phyloP scores from a whole-genome alignment of 1,284 basidiomycete species.

The Naganishia liquefaciens region DNA sequence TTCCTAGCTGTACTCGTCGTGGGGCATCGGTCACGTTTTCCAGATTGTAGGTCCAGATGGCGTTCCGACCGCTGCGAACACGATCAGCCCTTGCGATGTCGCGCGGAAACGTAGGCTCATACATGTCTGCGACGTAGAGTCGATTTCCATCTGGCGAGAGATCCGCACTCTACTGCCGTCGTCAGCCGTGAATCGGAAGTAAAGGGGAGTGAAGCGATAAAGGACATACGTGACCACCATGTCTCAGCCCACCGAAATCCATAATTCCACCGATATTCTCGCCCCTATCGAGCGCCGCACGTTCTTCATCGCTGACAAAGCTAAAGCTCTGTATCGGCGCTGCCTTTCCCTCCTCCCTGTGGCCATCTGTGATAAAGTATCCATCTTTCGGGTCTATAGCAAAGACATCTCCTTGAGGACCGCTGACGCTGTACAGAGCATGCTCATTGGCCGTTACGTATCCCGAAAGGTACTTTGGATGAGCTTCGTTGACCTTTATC shows the following conservation, averaged over 20 bases:
- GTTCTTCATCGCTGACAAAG: slow-evolving; percentile 30
- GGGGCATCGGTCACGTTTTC: not conserved
- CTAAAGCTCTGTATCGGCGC: slow-evolving; percentile 35
- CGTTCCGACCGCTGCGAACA: slow-evolving; percentile 50
- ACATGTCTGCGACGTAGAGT: slow-evolving; percentile 50
- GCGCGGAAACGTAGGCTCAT: slow-evolving; percentile 17
- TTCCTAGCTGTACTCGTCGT: slow-evolving; percentile 41
- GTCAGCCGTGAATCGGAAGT: too few species aligned
- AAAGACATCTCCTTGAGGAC: slow-evolving; percentile 52
- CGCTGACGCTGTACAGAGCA: slow-evolving; percentile 53
- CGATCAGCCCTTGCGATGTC: not conserved
- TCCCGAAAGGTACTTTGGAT: slow-evolving; percentile 42
- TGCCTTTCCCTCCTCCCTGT: slow-evolving; percentile 19
- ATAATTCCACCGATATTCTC: slow-evolving; percentile 35
- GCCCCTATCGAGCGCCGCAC: slow-evolving; percentile 30
- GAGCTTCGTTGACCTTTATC: slow-evolving; percentile 35
- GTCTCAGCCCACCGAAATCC: slow-evolving; percentile 48
- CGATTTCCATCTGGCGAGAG: slow-evolving; percentile 46
- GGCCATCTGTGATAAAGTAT: slow-evolving; percentile 35
- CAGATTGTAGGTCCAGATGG: slow-evolving; percentile 50
- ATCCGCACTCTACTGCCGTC: slow-evolving; percentile 38
- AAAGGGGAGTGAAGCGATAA: not conserved
- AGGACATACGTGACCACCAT: slow-evolving; percentile 43
- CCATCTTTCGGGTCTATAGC: slow-evolving; percentile 43
- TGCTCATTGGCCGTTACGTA: slow-evolving; percentile 44